Evolutionary conservation across 176 grass and related monocot species (phyloP).

Genomic region (Microstegium vimineum): DNA sequence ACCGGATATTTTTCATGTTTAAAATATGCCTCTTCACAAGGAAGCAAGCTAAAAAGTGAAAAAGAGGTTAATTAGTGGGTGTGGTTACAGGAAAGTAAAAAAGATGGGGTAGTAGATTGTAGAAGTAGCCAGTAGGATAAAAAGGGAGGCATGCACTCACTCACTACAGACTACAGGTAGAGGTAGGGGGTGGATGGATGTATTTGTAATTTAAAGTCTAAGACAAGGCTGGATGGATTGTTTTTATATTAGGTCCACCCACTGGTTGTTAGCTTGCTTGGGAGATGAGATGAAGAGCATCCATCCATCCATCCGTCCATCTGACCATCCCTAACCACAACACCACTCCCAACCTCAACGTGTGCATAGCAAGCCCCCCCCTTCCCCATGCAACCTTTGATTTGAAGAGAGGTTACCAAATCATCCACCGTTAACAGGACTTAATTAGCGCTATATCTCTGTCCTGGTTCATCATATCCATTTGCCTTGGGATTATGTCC

Average conservation of each 20-base stretch:
- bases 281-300: slow-evolving; percentile 36
- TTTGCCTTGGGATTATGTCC: not conserved
- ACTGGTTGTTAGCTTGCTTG: slow-evolving; percentile 46
- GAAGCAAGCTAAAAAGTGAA: slow-evolving; percentile 22
- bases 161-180: not conserved
- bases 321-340: slow-evolving; percentile 39
- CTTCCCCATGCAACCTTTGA: slow-evolving; percentile 15
- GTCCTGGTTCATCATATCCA: not conserved
- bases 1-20: not conserved
- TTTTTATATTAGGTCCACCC: slow-evolving; percentile 48
- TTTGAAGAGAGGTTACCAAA: slow-evolving; percentile 40
- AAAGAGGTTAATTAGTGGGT: slow-evolving; percentile 43
- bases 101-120: slow-evolving; percentile 11
- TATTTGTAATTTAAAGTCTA: slow-evolving; percentile 46
- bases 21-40: slow-evolving; percentile 5
- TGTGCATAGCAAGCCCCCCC: slow-evolving; percentile 45
- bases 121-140: slow-evolving; percentile 39
- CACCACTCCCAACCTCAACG: slow-evolving; percentile 60
- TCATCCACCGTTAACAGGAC: slow-evolving; percentile 32
- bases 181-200: slow-evolving; percentile 14
- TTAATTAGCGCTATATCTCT: slow-evolving; percentile 10
- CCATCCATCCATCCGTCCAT: slow-evolving; percentile 17
- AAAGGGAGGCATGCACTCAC: slow-evolving; percentile 28
- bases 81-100: slow-evolving; percentile 46
- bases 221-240: slow-evolving; percentile 39